phyloP scores from a whole-genome alignment of 345 rosid genomes.

The Xanthoceras sorbifolium region DNA sequence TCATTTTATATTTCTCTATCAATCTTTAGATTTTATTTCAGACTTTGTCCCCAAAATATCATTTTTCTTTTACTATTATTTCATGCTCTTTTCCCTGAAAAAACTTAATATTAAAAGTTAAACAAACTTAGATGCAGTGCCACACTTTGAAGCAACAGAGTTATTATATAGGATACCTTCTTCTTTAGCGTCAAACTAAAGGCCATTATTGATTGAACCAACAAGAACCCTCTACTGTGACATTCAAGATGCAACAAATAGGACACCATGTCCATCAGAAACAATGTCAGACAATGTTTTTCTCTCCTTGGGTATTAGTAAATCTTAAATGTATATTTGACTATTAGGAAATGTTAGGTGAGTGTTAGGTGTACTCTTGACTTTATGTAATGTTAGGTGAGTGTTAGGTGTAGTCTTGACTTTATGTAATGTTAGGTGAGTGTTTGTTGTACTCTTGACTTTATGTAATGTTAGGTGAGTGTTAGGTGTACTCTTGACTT shows the following conservation, averaged over 20 bases:
- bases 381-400: too few species aligned
- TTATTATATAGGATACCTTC: background rate
- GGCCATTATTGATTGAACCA: background rate
- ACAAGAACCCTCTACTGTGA: background rate
- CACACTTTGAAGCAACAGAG: background rate
- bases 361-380: too few species aligned
- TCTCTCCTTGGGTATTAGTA: too few species aligned
- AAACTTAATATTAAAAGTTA: background rate
- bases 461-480: too few species aligned
- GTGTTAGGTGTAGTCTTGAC: too few species aligned
- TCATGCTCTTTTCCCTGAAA: background rate
- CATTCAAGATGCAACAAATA: background rate
- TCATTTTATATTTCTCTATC: background rate
- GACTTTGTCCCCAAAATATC: background rate
- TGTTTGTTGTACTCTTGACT: too few species aligned
- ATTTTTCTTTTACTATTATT: background rate
- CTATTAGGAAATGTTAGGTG: too few species aligned
- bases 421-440: too few species aligned
- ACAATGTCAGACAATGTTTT: slow-evolving; percentile 14
- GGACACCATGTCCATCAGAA: background rate
- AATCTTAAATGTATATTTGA: too few species aligned
- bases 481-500: too few species aligned
- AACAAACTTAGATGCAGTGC: background rate
- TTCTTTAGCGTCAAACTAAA: background rate
- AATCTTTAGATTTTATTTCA: background rate